Conservation (phyloP, 352 stramenopile genomes). For the Phytophthora sansomeana region DNA sequence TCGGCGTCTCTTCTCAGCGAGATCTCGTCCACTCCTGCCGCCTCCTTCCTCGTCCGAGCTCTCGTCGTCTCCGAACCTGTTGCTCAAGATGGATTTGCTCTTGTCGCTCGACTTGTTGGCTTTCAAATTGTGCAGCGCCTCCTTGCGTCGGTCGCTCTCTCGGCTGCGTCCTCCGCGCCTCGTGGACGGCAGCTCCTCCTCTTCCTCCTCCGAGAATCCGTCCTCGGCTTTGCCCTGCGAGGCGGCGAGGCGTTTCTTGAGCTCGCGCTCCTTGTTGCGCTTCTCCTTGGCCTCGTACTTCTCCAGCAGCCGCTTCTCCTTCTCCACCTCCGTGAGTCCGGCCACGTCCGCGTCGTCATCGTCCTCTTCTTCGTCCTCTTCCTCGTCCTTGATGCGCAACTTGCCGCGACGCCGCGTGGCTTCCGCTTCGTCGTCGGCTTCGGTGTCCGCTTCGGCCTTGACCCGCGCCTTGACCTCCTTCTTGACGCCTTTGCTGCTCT, state of each 20-base stretch:
- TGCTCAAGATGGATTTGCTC: constrained; percentile 79
- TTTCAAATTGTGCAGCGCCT: constrained; percentile 82
- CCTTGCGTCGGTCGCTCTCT: constrained; percentile 81
- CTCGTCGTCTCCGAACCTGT: constrained; percentile 72
- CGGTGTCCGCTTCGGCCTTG: constrained; percentile 54
- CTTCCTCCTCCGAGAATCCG: constrained; percentile 45
- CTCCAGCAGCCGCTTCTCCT: constrained; percentile 87
- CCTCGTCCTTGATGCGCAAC: constrained; percentile 46
- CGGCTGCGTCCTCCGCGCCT: constrained; percentile 62
- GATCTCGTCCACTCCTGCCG: constrained; percentile 51
- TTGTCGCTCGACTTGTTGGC: constrained; percentile 82
- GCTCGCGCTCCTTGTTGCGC: constrained; percentile 82
- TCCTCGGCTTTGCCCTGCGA: constrained; percentile 56
- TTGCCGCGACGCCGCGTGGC: constrained; percentile 40
- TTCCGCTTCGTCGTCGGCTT: constrained; percentile 71
- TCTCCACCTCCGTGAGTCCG: constrained; percentile 87
- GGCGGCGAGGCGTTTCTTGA: constrained; percentile 82
- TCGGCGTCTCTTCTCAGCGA: constrained; percentile 80
- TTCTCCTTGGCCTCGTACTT: constrained; percentile 88
- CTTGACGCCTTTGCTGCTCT: constrained; percentile 31
- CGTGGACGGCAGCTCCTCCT: constrained; percentile 53
- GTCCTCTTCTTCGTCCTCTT: constrained; percentile 54
- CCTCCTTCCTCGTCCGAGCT: constrained; percentile 57
- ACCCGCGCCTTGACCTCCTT: constrained; percentile 48
- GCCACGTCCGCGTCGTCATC: constrained; percentile 70